Conservation (phyloP, 805 yeast species). For the Zygotorulaspora danielsina region DNA sequence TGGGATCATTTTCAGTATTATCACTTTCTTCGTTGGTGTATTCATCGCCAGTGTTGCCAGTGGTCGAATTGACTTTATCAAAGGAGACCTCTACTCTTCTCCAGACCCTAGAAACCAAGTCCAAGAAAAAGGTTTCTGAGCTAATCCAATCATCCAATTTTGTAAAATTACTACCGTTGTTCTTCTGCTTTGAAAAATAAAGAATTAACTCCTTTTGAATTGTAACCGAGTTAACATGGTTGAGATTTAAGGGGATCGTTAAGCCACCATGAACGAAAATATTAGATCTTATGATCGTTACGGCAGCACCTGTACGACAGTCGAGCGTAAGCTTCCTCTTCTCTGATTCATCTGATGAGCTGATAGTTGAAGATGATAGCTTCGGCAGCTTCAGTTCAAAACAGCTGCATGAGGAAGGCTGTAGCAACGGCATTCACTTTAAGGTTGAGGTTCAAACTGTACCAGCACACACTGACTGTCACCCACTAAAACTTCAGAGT, state of each 20-base stretch:
- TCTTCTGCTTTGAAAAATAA: slow-evolving; percentile 28
- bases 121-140: slow-evolving; percentile 58
- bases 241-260: slow-evolving; percentile 50
- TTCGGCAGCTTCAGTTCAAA: slow-evolving; percentile 54
- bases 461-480: too few relatives aligned
- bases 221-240: slow-evolving; percentile 38
- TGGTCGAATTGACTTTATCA: slow-evolving; percentile 8
- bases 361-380: slow-evolving; percentile 20
- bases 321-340: slow-evolving; percentile 54
- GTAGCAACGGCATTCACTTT: slow-evolving; percentile 51
- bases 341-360: slow-evolving; percentile 27
- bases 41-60: slow-evolving; percentile 7
- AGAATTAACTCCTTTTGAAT: slow-evolving; percentile 40
- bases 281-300: slow-evolving; percentile 53
- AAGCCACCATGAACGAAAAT: slow-evolving; percentile 68
- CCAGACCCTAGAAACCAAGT: slow-evolving; percentile 60
- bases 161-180: slow-evolving; percentile 22
- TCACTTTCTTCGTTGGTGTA: background rate
- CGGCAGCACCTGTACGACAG: slow-evolving; percentile 65
- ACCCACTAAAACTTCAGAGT: too few relatives aligned
- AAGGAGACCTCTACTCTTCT: slow-evolving; percentile 35
- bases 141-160: slow-evolving; percentile 45
- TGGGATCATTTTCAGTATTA: slow-evolving; percentile 6
- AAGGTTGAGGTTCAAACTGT: too few relatives aligned
- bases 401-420: slow-evolving; percentile 61